Conservation (phyloP, 352 stramenopile genomes). For the Phytophthora sp. region DNA sequence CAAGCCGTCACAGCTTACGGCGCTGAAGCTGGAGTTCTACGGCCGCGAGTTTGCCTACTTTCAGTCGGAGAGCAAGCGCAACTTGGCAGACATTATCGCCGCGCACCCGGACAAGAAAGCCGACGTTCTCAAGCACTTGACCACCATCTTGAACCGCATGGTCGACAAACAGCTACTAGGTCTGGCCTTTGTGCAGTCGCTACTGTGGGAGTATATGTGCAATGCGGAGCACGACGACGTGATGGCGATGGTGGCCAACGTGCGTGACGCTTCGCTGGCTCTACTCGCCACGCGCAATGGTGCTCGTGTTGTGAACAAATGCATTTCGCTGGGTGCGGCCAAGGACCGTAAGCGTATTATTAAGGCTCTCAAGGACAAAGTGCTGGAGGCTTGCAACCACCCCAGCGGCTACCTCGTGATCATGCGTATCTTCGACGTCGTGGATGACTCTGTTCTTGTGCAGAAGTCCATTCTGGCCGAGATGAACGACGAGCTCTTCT, state of each 20-base stretch:
- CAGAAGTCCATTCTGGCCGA: slow-evolving; percentile 90
- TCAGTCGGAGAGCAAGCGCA: slow-evolving; percentile 84
- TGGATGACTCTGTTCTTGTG: slow-evolving; percentile 91
- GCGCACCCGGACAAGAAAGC: slow-evolving; percentile 73
- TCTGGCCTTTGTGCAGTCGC: slow-evolving; percentile 87
- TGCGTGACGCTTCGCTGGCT: slow-evolving; percentile 85
- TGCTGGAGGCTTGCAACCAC: slow-evolving; percentile 89
- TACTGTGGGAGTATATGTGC: slow-evolving; percentile 91
- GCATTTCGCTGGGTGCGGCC: slow-evolving; percentile 76
- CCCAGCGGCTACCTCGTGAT: slow-evolving; percentile 91
- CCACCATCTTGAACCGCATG: slow-evolving; percentile 83
- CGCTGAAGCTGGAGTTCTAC: slow-evolving; percentile 90
- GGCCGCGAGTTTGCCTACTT: slow-evolving; percentile 91
- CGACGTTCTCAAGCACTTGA: slow-evolving; percentile 78
- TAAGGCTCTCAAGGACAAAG: slow-evolving; percentile 91
- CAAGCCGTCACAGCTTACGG: slow-evolving; percentile 86
- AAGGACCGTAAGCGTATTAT: slow-evolving; percentile 94
- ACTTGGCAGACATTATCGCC: slow-evolving; percentile 71
- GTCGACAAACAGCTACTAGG: slow-evolving; percentile 90
- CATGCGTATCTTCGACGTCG: slow-evolving; percentile 88
- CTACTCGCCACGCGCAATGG: slow-evolving; percentile 89
- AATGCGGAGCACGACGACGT: slow-evolving; percentile 82
- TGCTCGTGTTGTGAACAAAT: slow-evolving; percentile 87
- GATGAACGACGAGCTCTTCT: slow-evolving; percentile 77
- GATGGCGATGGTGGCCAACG: slow-evolving; percentile 86